Base-by-base conservation (phyloP, 2,329 filamentous ascomycete species). In the Calonectria hawksworthii region DNA sequence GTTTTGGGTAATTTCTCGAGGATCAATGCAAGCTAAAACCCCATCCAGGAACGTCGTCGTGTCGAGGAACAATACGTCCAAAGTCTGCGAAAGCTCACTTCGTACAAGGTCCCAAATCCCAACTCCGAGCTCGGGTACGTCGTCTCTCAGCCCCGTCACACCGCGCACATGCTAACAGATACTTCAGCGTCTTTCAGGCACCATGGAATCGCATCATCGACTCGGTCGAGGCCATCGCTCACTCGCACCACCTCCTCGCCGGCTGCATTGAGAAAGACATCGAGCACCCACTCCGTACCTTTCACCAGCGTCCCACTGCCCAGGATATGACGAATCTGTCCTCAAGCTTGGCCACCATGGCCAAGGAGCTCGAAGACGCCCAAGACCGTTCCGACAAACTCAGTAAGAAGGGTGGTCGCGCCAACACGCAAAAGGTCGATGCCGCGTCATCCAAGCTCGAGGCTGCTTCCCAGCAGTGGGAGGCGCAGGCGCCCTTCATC, bases 401-500 rank as follows among this genome's bases (percentile, higher is more conserved):
- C 67, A 93, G 88, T 82, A 94, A 91, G 82, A 98, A 96, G 85
- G 95, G 94, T 75, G 90, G 90, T 69, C 95, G 93, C 85, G 92
- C 94, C 52, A 96, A 92, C 80, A 90, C 93, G 3, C 92, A 92
- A 73, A 98, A 97, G 85, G 91, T 97, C 50, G 94, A 96, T 54
- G 90, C 90, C 76, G 96, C 95, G 16, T 90, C 92, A 14, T 88
- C 92, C 23, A 93, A 93, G 77, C 91, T 98, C 54, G 94, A 98
- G 77, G 92, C 92, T 74, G 94, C 95, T n/a, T 92, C 90, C 56
- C 91, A 93, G 78, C 94, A 98, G 83, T 99, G 97, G 97, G 93
- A 98, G 71, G 96, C 95, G 0, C 96, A 98, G 84, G 95, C 97
- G 18, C 97, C 97, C 1, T 99, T 95, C 85, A 94, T 98, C 75